Conservation (phyloP, 805 yeast genomes). For the Candida peoriensis region DNA sequence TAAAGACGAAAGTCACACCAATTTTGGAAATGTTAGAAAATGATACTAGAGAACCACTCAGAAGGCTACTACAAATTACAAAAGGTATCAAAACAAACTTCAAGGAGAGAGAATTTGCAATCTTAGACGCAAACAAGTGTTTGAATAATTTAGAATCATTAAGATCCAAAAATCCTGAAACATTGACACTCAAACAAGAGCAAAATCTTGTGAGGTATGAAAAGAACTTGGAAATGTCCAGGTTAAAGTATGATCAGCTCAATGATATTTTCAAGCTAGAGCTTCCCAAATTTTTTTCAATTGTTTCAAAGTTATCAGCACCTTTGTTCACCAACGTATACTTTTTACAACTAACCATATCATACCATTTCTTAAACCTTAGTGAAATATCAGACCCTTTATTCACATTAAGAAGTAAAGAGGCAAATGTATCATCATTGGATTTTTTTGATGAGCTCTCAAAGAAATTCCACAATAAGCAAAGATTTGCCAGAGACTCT, state of each 20-base stretch:
- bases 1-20: slow-evolving; percentile 2
- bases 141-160: slow-evolving; percentile 19
- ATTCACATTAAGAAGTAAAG: slow-evolving; percentile 11
- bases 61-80: slow-evolving; percentile 10
- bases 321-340: slow-evolving; percentile 28
- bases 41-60: slow-evolving; percentile 22
- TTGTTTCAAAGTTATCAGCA: slow-evolving; percentile 27
- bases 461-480: slow-evolving; percentile 5
- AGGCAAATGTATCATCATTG: slow-evolving; percentile 1
- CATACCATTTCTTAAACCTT: slow-evolving; percentile 28
- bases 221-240: slow-evolving; percentile 26
- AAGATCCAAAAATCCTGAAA: slow-evolving; percentile 22
- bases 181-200: slow-evolving; percentile 34
- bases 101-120: slow-evolving; percentile 28
- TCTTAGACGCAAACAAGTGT: slow-evolving; percentile 35
- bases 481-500: neutral
- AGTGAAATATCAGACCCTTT: slow-evolving; percentile 8
- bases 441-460: slow-evolving; percentile 6
- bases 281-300: slow-evolving; percentile 37
- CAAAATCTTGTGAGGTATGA: slow-evolving; percentile 28
- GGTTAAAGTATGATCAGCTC: slow-evolving; percentile 31
- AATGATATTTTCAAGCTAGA: slow-evolving; percentile 40
- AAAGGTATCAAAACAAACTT: slow-evolving; percentile 26
- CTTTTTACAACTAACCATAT: slow-evolving; percentile 32
- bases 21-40: slow-evolving; percentile 24